phyloP scores from a whole-genome alignment of 192 early-diverging fungal species.

The Diversispora epigaea region DNA sequence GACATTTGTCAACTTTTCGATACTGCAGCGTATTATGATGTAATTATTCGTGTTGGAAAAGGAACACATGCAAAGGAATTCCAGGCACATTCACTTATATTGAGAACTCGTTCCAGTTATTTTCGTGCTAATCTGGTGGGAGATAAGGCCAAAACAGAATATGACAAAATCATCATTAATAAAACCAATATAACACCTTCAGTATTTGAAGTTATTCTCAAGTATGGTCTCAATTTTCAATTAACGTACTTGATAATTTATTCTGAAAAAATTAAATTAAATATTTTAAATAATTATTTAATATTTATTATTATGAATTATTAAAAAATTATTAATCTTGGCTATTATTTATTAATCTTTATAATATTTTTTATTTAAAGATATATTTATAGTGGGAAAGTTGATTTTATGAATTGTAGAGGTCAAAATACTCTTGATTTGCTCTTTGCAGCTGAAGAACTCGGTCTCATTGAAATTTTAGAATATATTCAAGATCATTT shows the following conservation, averaged over 20 bases:
- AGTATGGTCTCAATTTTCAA: background rate
- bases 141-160: background rate
- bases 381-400: conserved; percentile 16
- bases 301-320: background rate
- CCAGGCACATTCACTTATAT: conserved; percentile 10
- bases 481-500: conserved; percentile 18
- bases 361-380: background rate
- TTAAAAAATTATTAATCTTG: background rate
- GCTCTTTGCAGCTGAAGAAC: conserved; percentile 16
- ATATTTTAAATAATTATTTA: background rate
- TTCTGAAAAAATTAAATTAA: background rate
- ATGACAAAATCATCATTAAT: conserved; percentile 4
- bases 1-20: conserved; percentile 1
- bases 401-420: conserved; percentile 10
- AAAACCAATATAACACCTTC: background rate
- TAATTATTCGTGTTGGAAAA: conserved; percentile 7
- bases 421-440: background rate
- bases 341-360: background rate
- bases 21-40: conserved; percentile 11
- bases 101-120: background rate
- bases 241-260: background rate
- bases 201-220: conserved; percentile 9
- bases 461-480: background rate
- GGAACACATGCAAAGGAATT: background rate
- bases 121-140: background rate